These are phyloP conservation scores for Aspergillus conjunctus DNA, from an alignment of 495 filamentous ascomycete species.

Conservation along the genomic window DNA sequence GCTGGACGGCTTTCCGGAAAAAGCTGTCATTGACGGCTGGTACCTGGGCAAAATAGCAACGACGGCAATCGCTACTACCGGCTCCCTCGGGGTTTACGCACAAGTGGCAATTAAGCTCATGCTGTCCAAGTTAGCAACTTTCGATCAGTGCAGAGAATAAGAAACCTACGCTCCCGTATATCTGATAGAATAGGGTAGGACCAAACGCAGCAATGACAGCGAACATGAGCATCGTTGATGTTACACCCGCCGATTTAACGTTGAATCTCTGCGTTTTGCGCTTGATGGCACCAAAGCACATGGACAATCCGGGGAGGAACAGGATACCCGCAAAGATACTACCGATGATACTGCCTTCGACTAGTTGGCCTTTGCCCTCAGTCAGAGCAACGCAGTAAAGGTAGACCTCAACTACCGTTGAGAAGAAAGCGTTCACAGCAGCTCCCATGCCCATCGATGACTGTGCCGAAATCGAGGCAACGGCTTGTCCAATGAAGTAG, in stretches of 20 bases:
- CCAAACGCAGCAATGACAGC: slow-evolving; percentile 96
- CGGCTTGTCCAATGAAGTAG: slow-evolving; percentile 98
- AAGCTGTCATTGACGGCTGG: slow-evolving; percentile 86
- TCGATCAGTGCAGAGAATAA: neutral
- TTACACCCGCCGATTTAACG: slow-evolving; percentile 93
- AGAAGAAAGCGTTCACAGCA: slow-evolving; percentile 98
- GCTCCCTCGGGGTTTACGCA: slow-evolving; percentile 58
- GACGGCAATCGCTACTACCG: slow-evolving; percentile 70
- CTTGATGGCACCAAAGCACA: slow-evolving; percentile 98
- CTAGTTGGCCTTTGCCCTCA: slow-evolving; percentile 88
- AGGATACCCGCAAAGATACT: slow-evolving; percentile 97
- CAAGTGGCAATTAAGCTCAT: slow-evolving; percentile 86
- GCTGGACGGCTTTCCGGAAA: slow-evolving; percentile 84
- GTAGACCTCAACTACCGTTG: slow-evolving; percentile 97
- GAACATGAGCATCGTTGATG: slow-evolving; percentile 97
- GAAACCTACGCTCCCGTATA: slow-evolving; percentile 83
- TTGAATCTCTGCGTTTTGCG: slow-evolving; percentile 99
- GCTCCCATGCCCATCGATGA: slow-evolving; percentile 99
- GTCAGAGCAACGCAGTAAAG: slow-evolving; percentile 94
- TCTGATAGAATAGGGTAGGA: slow-evolving; percentile 98
- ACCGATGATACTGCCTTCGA: slow-evolving; percentile 95
- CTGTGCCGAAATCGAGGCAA: slow-evolving; percentile 98
- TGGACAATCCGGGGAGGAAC: slow-evolving; percentile 94
- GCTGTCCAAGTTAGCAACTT: slow-evolving; percentile 51
- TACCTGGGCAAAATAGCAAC: slow-evolving; percentile 90